These are phyloP conservation scores for Paracorniculantispora psalliotae DNA, from an alignment of 2,329 filamentous ascomycete species.

Conservation along the genomic window DNA sequence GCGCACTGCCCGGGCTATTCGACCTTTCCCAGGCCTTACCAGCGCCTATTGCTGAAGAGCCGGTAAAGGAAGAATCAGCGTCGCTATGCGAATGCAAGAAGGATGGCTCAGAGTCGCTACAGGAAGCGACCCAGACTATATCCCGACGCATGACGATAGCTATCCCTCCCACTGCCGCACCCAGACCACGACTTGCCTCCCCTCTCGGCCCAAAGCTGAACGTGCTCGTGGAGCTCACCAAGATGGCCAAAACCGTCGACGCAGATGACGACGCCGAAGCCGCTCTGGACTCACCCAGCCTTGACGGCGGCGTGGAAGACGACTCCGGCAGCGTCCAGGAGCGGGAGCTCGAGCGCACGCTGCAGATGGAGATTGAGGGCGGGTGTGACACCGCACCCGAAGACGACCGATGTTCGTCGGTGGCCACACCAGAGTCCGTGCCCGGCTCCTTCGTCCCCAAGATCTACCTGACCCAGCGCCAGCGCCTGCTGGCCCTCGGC, in stretches of 20 bases:
- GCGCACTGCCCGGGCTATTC: conserved; percentile 25
- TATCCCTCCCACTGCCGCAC: too few relatives aligned
- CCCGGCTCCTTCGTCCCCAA: not conserved
- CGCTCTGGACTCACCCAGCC: too few relatives aligned
- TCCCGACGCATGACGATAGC: not conserved
- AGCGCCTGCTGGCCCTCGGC: conserved; percentile 11
- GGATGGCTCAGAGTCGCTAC: not conserved
- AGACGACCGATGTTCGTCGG: not conserved
- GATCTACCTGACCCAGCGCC: conserved; percentile 9
- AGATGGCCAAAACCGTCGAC: not conserved
- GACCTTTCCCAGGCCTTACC: conserved; percentile 10
- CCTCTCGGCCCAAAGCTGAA: too few relatives aligned
- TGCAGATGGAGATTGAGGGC: not conserved
- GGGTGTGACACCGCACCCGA: not conserved
- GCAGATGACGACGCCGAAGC: too few relatives aligned
- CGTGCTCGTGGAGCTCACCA: not conserved
- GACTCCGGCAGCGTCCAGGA: not conserved
- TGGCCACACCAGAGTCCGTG: not conserved
- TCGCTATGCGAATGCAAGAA: not conserved
- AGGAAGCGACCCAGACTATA: not conserved
- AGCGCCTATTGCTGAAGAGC: not conserved
- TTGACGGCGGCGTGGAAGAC: not conserved
- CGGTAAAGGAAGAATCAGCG: not conserved
- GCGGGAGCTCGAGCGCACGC: not conserved
- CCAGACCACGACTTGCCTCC: not conserved